phyloP scores from a whole-genome alignment of 768 basidiomycete genomes.

The Tremella yokohamensis region DNA sequence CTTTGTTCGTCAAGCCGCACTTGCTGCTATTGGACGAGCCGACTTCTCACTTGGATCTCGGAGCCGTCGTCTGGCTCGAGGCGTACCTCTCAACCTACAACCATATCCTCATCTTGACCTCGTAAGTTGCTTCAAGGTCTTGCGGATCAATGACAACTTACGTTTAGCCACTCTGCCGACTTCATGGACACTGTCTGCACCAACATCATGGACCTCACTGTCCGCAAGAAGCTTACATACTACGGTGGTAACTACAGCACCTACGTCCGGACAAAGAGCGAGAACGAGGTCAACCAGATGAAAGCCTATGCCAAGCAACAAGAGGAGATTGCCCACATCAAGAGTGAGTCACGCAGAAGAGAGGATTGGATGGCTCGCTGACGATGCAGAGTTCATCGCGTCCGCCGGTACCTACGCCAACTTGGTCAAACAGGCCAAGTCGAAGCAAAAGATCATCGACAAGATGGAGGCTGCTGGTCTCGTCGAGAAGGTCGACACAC shows the following conservation, averaged over 20 bases:
- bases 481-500: constrained; percentile 79
- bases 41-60: constrained; percentile 77
- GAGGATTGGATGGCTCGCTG: constrained; percentile 4
- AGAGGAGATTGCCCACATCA: constrained; percentile 96
- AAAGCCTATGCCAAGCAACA: constrained; percentile 99
- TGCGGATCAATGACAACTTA: constrained; percentile 7
- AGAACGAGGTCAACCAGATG: constrained; percentile 99
- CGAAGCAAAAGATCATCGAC: constrained; percentile 99
- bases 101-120: constrained; percentile 71
- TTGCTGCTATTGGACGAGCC: constrained; percentile 84
- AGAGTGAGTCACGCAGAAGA: constrained; percentile 60
- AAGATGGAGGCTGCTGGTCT: constrained; percentile 99
- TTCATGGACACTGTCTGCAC: constrained; percentile 98
- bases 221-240: constrained; percentile 84
- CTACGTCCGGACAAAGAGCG: constrained; percentile 90
- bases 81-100: constrained; percentile 97
- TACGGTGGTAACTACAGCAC: constrained; percentile 95
- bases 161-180: constrained; percentile 95
- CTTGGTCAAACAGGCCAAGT: constrained; percentile 96
- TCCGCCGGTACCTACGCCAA: constrained; percentile 99
- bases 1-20: constrained; percentile 94
- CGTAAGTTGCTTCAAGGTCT: constrained; percentile 31
- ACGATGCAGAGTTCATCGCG: constrained; percentile 77
- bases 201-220: constrained; percentile 93
- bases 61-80: constrained; percentile 97